phyloP scores from a whole-genome alignment of 208 protist species.

The Leishmania martiniquensis region DNA sequence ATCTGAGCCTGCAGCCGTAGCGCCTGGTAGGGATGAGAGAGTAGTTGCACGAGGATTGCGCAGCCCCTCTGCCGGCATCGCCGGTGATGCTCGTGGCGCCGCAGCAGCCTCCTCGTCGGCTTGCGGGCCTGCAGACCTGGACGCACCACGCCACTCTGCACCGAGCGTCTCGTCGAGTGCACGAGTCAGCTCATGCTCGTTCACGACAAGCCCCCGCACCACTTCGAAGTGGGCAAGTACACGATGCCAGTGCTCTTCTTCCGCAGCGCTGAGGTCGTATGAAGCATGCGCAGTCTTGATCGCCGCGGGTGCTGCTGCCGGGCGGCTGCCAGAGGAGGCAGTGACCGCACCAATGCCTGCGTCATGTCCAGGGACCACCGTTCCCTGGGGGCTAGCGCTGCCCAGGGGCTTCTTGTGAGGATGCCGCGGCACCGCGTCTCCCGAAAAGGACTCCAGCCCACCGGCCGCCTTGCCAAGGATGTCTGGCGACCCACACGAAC shows the following conservation, averaged over 20 bases:
- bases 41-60: not conserved
- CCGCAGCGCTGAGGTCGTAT: not conserved
- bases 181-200: slow-evolving; percentile 48
- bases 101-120: not conserved
- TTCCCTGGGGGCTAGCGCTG: not conserved
- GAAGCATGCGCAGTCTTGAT: not conserved
- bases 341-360: not conserved
- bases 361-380: not conserved
- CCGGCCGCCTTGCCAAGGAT: slow-evolving; percentile 11
- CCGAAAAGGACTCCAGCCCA: not conserved
- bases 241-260: slow-evolving; percentile 50
- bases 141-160: slow-evolving; percentile 35
- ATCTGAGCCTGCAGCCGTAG: not conserved
- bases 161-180: slow-evolving; percentile 43
- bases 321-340: not conserved
- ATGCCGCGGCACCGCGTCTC: not conserved
- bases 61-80: not conserved
- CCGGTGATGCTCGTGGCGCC: not conserved
- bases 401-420: not conserved
- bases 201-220: slow-evolving; percentile 40
- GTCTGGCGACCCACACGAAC: slow-evolving; percentile 45
- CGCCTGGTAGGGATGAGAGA: not conserved
- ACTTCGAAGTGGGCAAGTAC: slow-evolving; percentile 42
- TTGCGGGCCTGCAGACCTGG: not conserved
- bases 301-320: not conserved